Percentiles rank a stretch among this genome's conserved stretches.
Conservation (phyloP, 2,329 filamentous ascomycete genomes). For the Diaporthe australafricana region DNA sequence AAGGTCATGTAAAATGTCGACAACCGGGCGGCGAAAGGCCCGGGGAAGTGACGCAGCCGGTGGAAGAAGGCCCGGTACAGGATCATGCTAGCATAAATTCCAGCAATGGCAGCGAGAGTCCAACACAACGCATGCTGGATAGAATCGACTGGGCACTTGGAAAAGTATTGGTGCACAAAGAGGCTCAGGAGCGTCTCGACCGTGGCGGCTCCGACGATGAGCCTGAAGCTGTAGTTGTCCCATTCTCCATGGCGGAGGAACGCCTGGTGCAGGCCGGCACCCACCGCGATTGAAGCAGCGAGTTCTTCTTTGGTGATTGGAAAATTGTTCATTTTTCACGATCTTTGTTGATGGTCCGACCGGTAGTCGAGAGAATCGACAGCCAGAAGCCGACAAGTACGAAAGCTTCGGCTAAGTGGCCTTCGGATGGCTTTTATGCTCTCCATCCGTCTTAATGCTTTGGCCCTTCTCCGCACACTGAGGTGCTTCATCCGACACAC, state of each 20-base stretch:
- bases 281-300: slow-evolving; percentile 25
- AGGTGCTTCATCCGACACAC: background rate
- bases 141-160: slow-evolving; percentile 8
- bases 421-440: background rate
- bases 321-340: background rate
- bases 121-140: slow-evolving; percentile 11
- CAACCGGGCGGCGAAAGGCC: slow-evolving; percentile 33
- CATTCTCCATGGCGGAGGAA: slow-evolving; percentile 27
- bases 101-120: slow-evolving; percentile 18
- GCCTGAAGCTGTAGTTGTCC: slow-evolving; percentile 31
- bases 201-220: slow-evolving; percentile 26
- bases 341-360: background rate
- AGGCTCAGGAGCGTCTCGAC: background rate
- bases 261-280: slow-evolving; percentile 20
- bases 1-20: slow-evolving; percentile 40
- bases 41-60: slow-evolving; percentile 32
- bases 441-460: background rate
- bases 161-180: background rate
- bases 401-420: background rate
- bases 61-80: slow-evolving; percentile 41
- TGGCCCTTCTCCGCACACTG: slow-evolving; percentile 9
- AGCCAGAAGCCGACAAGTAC: background rate
- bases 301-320: slow-evolving; percentile 13
- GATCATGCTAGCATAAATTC: slow-evolving; percentile 40
- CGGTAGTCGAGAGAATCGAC: background rate